Evolutionary conservation across 2,329 filamentous ascomycete species (phyloP).

Genomic region (Colletotrichum melonis): DNA sequence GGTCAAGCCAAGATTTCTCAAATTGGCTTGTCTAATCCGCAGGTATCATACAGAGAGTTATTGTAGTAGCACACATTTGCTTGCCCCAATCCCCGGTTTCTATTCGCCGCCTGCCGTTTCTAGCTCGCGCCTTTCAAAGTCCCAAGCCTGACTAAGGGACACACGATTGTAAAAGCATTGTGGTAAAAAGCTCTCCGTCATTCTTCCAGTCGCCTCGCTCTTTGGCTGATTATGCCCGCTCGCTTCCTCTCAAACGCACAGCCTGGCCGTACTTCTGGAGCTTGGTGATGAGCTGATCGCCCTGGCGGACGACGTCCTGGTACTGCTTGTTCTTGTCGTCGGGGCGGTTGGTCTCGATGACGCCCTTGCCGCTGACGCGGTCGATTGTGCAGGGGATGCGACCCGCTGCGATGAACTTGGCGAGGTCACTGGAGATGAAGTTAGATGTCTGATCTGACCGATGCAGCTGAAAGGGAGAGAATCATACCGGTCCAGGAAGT

Average conservation of each 20-base stretch:
- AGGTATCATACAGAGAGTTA: constrained; percentile 46
- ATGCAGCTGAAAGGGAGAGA: not conserved
- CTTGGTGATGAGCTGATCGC: constrained; percentile 98
- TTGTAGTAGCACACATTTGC: constrained; percentile 39
- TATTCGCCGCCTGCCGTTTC: constrained; percentile 24
- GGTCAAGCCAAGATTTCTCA: constrained; percentile 31
- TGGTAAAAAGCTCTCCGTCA: not conserved
- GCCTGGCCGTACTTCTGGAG: constrained; percentile 99
- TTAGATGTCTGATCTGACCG: not conserved
- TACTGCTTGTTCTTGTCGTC: constrained; percentile 99
- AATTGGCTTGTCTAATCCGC: constrained; percentile 42
- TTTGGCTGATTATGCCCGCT: constrained; percentile 74
- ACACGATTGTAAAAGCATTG: not conserved
- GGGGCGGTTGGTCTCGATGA: constrained; percentile 97
- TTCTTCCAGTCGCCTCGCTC: not conserved
- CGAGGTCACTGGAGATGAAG: constrained; percentile 76
- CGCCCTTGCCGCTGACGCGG: constrained; percentile 92
- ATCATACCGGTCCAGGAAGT: constrained; percentile 91
- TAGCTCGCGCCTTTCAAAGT: constrained; percentile 12
- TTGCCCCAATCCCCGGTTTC: constrained; percentile 14
- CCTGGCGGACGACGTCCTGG: constrained; percentile 96
- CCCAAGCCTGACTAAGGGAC: not conserved
- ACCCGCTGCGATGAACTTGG: constrained; percentile 95
- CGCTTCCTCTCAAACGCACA: constrained; percentile 92
- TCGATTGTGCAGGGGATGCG: constrained; percentile 98